Percentiles rank a stretch among this genome's conserved stretches.
phyloP scores from a whole-genome alignment of 2,329 filamentous ascomycete species.

The Colletotrichum sp. region DNA sequence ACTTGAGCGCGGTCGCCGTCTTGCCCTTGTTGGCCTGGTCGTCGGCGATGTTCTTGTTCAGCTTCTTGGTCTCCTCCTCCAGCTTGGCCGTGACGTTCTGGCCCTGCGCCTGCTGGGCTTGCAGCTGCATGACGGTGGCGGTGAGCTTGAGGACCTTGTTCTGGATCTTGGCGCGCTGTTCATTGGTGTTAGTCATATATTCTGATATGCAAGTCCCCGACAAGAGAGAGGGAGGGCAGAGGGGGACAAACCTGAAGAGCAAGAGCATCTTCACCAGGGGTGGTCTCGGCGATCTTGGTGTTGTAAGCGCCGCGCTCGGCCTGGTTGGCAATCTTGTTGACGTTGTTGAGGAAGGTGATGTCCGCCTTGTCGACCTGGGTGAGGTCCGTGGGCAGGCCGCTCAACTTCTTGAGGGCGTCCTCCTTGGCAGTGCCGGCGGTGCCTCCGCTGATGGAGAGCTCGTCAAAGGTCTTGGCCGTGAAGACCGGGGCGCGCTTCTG shows the following conservation, averaged over 20 bases:
- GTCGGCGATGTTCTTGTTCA: constrained; percentile 56
- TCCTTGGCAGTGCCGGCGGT: constrained; percentile 49
- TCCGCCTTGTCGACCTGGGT: constrained; percentile 50
- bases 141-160: constrained; percentile 65
- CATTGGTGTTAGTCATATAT: background rate
- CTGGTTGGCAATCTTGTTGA: constrained; percentile 57
- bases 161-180: constrained; percentile 59
- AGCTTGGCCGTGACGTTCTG: constrained; percentile 48
- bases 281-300: constrained; percentile 51
- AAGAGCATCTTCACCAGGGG: constrained; percentile 46
- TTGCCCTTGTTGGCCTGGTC: constrained; percentile 54
- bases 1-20: constrained; percentile 36
- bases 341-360: constrained; percentile 51
- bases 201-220: background rate
- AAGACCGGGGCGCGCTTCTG: constrained; percentile 32
- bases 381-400: constrained; percentile 42
- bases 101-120: constrained; percentile 56
- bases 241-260: constrained; percentile 46
- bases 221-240: no score
- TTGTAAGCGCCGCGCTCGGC: constrained; percentile 61
- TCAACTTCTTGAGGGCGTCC: constrained; percentile 45
- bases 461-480: constrained; percentile 41
- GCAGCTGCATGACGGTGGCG: constrained; percentile 54
- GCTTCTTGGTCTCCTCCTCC: constrained; percentile 52
- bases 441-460: constrained; percentile 52